Evolutionary conservation across 306 rosid species (phyloP).

Genomic region (Lotus japonicus): DNA sequence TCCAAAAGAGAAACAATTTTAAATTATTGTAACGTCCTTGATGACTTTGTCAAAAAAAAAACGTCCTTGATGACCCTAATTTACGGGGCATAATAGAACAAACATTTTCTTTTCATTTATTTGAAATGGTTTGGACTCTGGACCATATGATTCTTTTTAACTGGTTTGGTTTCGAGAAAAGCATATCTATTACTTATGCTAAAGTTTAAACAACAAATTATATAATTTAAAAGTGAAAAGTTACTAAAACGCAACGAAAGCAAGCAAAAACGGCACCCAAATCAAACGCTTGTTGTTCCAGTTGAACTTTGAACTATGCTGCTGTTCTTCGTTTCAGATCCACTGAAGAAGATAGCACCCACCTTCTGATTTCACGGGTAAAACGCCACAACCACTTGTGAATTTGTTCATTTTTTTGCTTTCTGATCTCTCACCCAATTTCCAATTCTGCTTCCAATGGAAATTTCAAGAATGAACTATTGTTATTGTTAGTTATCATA

Average conservation of each 20-base stretch:
- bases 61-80: no score
- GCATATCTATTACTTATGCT: no score
- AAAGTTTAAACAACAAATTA: no score
- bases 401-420: background rate
- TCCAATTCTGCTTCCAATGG: background rate
- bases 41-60: no score
- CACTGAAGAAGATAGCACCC: background rate
- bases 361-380: constrained; percentile 15
- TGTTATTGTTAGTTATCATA: background rate
- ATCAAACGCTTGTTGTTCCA: background rate
- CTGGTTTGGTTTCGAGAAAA: no score
- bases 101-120: no score
- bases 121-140: no score
- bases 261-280: background rate
- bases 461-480: background rate
- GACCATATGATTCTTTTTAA: no score
- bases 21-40: no score
- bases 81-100: no score
- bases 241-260: background rate
- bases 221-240: background rate
- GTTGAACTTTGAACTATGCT: background rate
- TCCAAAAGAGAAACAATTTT: no score
- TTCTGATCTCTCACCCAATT: background rate
- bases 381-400: background rate
- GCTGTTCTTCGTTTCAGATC: background rate